Base-by-base conservation (phyloP, 148 eudicot species). In the Fallopia convolvulus region DNA sequence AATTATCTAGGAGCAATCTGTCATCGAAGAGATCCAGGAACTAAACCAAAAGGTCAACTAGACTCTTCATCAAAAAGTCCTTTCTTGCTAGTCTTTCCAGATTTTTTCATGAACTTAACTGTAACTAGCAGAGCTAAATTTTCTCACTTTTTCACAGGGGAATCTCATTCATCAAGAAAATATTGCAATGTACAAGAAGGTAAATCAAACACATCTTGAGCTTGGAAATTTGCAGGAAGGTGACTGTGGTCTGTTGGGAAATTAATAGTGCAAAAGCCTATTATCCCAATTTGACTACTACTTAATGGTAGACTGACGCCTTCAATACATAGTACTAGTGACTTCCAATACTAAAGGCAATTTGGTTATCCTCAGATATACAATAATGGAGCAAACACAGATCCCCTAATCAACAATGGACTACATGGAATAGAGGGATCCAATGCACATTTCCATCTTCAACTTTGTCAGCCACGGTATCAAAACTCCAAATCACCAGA, bases 21-120 rank as follows among this genome's bases (percentile, higher is more conserved):
- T 89, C 55, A 81, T 78, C 42, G 91, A 87, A 52, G 91, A 92
- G 81, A 87, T 90, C 82, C 86, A 90, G 73, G 94, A 90, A 75
- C 82, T 92, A 40, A 85, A 80, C 73, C 83, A 58, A 78, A 89
- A 87, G 93, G 97, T 92, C 36, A 79, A 49, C 8, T 60, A 23
- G 36, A 63, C 74, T 76, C 63, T 53, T 26, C 46, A 79, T 72
- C 23, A 21, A 56, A 53, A 7, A 20, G 14, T 63, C 41, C 4
- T 32, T 74, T 77, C 71, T 74, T 52, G 44, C 14, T 73, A 32
- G 13, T 49, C 33, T 36, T 85, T 47, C 88, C 87, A 80, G 93
- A 90, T 75, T 89, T 86, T 77, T 68, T 87, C 71, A 89, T 15
- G 18, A 52, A 85, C 74, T 80, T 90, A 63, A 75, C 84, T 81